phyloP scores from a whole-genome alignment of 352 stramenopile species.

The Globisporangium spiculum region DNA sequence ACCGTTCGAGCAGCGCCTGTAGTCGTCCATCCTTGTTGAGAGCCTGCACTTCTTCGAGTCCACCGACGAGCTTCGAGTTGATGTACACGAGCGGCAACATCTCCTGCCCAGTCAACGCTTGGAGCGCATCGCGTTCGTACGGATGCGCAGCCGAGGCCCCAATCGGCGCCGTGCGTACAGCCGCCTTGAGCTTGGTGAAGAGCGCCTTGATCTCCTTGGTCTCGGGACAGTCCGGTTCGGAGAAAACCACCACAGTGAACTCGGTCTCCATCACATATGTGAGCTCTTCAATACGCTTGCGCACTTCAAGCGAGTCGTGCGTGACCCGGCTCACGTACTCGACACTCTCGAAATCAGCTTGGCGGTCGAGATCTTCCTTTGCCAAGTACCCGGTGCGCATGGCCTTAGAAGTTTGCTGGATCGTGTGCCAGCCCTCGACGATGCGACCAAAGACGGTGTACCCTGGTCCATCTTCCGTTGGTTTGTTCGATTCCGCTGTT shows the following conservation, averaged over 20 bases:
- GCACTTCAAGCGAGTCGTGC: conserved; percentile 55
- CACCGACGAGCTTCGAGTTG: conserved; percentile 90
- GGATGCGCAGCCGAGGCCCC: conserved; percentile 51
- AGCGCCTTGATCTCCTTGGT: conserved; percentile 87
- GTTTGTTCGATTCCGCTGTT: conserved; percentile 49
- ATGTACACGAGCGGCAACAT: conserved; percentile 97
- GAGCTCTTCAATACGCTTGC: conserved; percentile 67
- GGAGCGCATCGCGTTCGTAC: conserved; percentile 76
- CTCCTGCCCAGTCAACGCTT: conserved; percentile 86
- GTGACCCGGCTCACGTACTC: conserved; percentile 59
- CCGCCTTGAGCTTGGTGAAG: conserved; percentile 68
- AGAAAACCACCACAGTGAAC: conserved; percentile 93
- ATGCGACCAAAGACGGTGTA: conserved; percentile 82
- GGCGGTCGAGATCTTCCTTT: conserved; percentile 61
- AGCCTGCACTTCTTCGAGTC: conserved; percentile 92
- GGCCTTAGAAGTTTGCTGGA: conserved; percentile 72
- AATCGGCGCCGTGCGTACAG: conserved; percentile 55
- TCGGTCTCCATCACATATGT: conserved; percentile 64
- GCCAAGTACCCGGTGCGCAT: conserved; percentile 65
- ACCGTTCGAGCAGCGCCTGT: conserved; percentile 78
- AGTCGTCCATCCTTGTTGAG: conserved; percentile 83
- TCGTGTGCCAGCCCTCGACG: conserved; percentile 72
- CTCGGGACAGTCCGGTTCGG: conserved; percentile 92
- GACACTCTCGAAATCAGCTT: conserved; percentile 71
- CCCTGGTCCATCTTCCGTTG: conserved; percentile 54